Percentiles rank a stretch among this genome's conserved stretches.
These are phyloP conservation scores for Sclerospora graminicola DNA, from an alignment of 352 stramenopile genomes.

Conservation along the genomic window DNA sequence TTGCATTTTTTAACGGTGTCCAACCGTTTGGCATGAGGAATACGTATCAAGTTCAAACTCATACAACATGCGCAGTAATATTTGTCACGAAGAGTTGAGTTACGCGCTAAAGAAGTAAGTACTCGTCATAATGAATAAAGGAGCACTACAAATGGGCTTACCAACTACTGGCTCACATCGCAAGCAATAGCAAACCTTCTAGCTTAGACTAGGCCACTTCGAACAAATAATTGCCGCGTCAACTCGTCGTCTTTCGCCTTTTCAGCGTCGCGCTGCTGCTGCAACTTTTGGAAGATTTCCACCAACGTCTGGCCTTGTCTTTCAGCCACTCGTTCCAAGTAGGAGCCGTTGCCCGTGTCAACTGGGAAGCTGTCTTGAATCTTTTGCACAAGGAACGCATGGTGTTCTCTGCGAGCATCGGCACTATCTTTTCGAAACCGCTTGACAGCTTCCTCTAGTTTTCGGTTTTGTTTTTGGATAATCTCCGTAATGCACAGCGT, in stretches of 20 bases:
- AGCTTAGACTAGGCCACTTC: slow-evolving; percentile 2
- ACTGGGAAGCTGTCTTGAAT: slow-evolving; percentile 28
- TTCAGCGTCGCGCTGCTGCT: slow-evolving; percentile 20
- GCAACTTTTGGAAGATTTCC: slow-evolving; percentile 25
- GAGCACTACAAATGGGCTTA: not conserved
- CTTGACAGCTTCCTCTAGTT: slow-evolving; percentile 26
- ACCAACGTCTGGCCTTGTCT: slow-evolving; percentile 23
- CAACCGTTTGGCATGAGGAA: not conserved
- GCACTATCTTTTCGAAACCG: slow-evolving; percentile 31
- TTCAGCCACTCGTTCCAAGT: slow-evolving; percentile 27
- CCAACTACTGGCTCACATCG: not conserved
- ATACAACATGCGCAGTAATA: slow-evolving; percentile 37
- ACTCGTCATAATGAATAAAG: not conserved
- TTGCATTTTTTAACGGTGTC: too few species aligned
- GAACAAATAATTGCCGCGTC: slow-evolving; percentile 18
- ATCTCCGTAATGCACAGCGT: slow-evolving; percentile 26
- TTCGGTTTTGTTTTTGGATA: slow-evolving; percentile 26
- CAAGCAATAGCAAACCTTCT: not conserved
- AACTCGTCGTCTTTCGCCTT: slow-evolving; percentile 22
- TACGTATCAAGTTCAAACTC: slow-evolving; percentile 20
- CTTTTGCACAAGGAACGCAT: slow-evolving; percentile 23
- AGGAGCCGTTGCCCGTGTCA: slow-evolving; percentile 21
- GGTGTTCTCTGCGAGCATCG: slow-evolving; percentile 22
- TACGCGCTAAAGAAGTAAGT: not conserved
- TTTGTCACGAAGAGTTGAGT: slow-evolving; percentile 23